Base-by-base conservation (phyloP, 345 rosid genomes). In the Alliaria petiolata region DNA sequence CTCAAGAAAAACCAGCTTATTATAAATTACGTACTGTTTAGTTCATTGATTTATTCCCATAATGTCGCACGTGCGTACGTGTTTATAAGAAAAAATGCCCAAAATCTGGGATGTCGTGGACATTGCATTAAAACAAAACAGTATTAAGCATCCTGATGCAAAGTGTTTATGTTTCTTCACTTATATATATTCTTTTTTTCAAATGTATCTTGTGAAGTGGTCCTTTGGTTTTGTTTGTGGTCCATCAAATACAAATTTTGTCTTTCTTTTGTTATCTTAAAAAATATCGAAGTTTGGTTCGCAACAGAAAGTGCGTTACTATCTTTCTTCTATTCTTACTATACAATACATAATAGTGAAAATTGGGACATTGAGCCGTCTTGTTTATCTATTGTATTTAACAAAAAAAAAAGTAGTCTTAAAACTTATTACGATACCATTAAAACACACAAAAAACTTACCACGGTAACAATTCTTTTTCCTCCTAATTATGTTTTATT, bases 191-290 rank as follows among this genome's bases (percentile, higher is more conserved):
- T 26, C 13, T 51, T 26, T 65, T 20, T 17, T 8, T 17, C 42
- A 70, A 60, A 60, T 71, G 62, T 62, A 52, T 20, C 8, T 51
- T 63, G 8, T 54, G 76, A 62, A 72, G 76, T 54, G 76, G 70
- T 72, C 76, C 76, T 63, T 62, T 6, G 56, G 56, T 44, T 54
- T 61, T 54, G 76, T 54, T 25, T 63, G 64, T 72, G 70, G 70
- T 63, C 76, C 76, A 2, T 15, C 50, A 54, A 72, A 54, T 72
- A 26, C 8, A 63, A 25, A 16, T 2, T 64, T 72, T 64, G 76
- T 72, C 76, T 72, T 71, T 72, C 49, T 53, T 71, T 52, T 33
- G 15, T 33, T 43, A 20, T 71, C 44, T 62, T 30, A 9, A 3
- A 1, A 19, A 60, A 2, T 14, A n/a, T 49, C 45, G 28, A 71